Base-by-base conservation (phyloP, 371 early-diverging fungal species). In the Mortierella sp. region DNA sequence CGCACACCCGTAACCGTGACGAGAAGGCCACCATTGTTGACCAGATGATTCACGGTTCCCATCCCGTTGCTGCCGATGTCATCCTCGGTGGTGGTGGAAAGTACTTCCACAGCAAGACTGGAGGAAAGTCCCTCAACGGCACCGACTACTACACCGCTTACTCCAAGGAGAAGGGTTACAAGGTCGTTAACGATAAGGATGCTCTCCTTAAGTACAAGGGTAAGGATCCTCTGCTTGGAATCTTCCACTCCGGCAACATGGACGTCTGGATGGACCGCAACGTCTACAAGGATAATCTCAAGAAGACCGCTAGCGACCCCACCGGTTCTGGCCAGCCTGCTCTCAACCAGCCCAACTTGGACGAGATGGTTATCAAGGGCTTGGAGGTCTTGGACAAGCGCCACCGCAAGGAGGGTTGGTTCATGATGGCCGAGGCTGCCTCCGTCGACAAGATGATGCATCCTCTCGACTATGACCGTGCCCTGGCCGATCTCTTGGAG, bases 371-470 rank as follows among this genome's bases (percentile, higher is more conserved):
- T n/a, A 26, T 87, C 70, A 84, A 85, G 80, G 89, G 90, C 39
- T 78, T 87, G 43, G 85, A 86, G 30, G 81, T 84, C 19, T 69
- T 89, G 56, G 81, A 88, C 67, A 83, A 83, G 79, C 86, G 88
- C 64, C 83, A 86, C 72, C 89, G 88, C 70, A 79, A 84, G 19
- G 85, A 87, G 68, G 90, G 90, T 63, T 92, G 84, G 81, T 92
- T 89, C 82, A 72, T 91, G 70, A 87, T 92, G 91, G 85, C 87
- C 52, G 92, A 92, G 80, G 92, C 89, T 53, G 92, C 91, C 47
- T 86, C 89, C 30, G 83, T 90, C 56, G 92, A 92, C 80, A 90
- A 90, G 79, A 72, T 82, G 79, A 84, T 90, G 79, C 91, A 92
- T 67, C 81, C 86, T n/a, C 69, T 90, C 50, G 91, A 92, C 80